Base-by-base conservation (phyloP, 1,284 basidiomycete species). In the Prillingera fragicola region DNA sequence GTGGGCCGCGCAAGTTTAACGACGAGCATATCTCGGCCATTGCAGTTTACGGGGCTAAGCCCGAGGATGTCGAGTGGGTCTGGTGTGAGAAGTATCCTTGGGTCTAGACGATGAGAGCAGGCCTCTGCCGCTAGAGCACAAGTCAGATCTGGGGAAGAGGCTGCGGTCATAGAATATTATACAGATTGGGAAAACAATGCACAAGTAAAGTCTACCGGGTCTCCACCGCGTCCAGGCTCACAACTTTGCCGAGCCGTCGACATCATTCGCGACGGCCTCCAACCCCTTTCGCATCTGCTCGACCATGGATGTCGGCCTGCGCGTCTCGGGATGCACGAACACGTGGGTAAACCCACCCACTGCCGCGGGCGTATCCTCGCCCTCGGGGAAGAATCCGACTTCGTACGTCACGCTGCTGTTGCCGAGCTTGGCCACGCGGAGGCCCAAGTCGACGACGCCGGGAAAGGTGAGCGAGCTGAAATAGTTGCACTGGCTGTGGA, bases 341-440 rank as follows among this genome's bases (percentile, higher is more conserved):
- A 51, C 50, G 23, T 51, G 50, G 14, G 50, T 51, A 38, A 51
- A 51, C 9, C 50, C 50, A 7, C 50, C 50, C 2, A 51, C 50
- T 5, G 50, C 50, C 3, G 50, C 38, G 12, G 19, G 28, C 13
- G 27, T 34, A 28, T 32, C 40, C 38, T 33, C 24, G 29, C 25
- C 38, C 45, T 42, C 33, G 6, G 15, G 15, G 36, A 48, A 42
- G 34, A 51, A 51, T n/a, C 45, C 50, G 21, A 51, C 45, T 18
- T 51, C 50, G 38, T 51, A 51, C n/a, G 50, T 47, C 17, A 51
- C 50, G 29, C 33, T 38, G 22, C 38, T 41, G 29, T 41, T 47
- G 34, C 50, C 50, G 26, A 51, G 50, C 32, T 47, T 47, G 38
- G 38, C 41, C 8, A 51, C 50, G 25, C 45, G 45, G 12, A 51